Evolutionary conservation across 768 basidiomycete species (phyloP).

Genomic region (Boletales sp.): DNA sequence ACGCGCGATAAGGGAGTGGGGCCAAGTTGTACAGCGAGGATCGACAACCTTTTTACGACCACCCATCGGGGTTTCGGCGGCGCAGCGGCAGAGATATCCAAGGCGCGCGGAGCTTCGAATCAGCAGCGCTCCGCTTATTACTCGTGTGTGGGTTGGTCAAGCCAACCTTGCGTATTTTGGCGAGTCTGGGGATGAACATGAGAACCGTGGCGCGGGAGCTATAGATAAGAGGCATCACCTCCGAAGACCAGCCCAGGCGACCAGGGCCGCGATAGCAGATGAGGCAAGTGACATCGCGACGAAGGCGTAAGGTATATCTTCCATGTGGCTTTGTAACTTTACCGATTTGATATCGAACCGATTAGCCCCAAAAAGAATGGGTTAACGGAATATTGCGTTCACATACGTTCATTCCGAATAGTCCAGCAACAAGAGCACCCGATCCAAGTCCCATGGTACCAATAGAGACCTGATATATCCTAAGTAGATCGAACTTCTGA

Average conservation of each 20-base stretch:
- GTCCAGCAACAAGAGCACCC: slow-evolving; percentile 84
- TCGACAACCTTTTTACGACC: slow-evolving; percentile 31
- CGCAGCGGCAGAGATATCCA: slow-evolving; percentile 40
- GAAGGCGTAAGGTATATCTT: slow-evolving; percentile 73
- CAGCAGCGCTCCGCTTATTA: slow-evolving; percentile 6
- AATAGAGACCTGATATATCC: slow-evolving; percentile 70
- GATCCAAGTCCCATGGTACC: slow-evolving; percentile 89
- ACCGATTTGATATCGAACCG: slow-evolving; percentile 18
- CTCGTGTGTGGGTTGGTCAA: slow-evolving; percentile 29
- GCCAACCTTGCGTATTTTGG: slow-evolving; percentile 45
- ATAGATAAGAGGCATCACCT: slow-evolving; percentile 36
- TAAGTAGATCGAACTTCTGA: not conserved
- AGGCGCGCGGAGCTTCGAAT: slow-evolving; percentile 18
- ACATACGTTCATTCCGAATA: slow-evolving; percentile 96
- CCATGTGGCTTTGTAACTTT: slow-evolving; percentile 73
- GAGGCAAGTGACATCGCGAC: slow-evolving; percentile 58
- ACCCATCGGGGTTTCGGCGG: slow-evolving; percentile 37
- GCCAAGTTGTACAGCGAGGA: not conserved
- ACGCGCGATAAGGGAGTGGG: slow-evolving; percentile 9
- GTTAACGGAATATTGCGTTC: slow-evolving; percentile 3
- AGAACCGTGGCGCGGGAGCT: slow-evolving; percentile 9
- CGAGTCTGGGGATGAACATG: slow-evolving; percentile 29
- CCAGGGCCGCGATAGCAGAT: slow-evolving; percentile 52
- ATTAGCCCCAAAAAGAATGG: slow-evolving; percentile 24
- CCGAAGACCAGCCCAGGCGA: slow-evolving; percentile 65